Evolutionary conservation across 805 yeast species (phyloP).

Genomic region (Hanseniaspora hatyaiensis): DNA sequence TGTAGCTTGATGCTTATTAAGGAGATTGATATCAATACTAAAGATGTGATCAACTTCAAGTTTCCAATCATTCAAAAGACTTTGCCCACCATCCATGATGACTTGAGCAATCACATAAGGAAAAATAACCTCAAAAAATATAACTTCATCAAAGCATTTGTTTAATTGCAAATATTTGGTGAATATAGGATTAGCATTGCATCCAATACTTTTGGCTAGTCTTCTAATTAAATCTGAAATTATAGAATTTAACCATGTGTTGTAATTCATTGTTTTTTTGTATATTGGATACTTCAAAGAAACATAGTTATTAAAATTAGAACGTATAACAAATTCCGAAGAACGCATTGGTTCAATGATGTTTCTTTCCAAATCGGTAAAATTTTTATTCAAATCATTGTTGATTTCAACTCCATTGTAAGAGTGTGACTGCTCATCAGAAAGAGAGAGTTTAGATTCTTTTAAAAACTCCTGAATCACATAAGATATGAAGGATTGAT

Average conservation of each 20-base stretch:
- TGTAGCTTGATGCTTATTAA: slow-evolving; percentile 47
- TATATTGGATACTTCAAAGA: slow-evolving; percentile 54
- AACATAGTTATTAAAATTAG: slow-evolving; percentile 37
- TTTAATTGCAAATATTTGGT: slow-evolving; percentile 9
- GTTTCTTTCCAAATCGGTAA: slow-evolving; percentile 55
- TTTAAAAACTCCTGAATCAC: slow-evolving; percentile 79
- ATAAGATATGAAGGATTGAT: slow-evolving; percentile 72
- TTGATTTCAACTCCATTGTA: slow-evolving; percentile 25
- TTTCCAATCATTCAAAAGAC: slow-evolving; percentile 29
- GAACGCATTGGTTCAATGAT: slow-evolving; percentile 64
- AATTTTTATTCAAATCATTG: slow-evolving; percentile 43
- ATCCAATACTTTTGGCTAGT: background rate
- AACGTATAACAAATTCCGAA: slow-evolving; percentile 57
- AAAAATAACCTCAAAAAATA: slow-evolving; percentile 56
- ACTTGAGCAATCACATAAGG: slow-evolving; percentile 66
- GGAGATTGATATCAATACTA: slow-evolving; percentile 34
- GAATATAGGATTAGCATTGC: slow-evolving; percentile 3
- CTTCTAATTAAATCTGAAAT: slow-evolving; percentile 54
- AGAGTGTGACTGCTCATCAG: slow-evolving; percentile 24
- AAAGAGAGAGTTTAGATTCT: slow-evolving; percentile 41
- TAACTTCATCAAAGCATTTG: slow-evolving; percentile 30
- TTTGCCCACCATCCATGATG: slow-evolving; percentile 38
- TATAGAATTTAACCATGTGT: slow-evolving; percentile 60
- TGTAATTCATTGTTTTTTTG: slow-evolving; percentile 42
- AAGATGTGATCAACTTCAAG: slow-evolving; percentile 54